phyloP scores from a whole-genome alignment of 805 yeast species.

The Cyberlindnera euphorbiiphila region DNA sequence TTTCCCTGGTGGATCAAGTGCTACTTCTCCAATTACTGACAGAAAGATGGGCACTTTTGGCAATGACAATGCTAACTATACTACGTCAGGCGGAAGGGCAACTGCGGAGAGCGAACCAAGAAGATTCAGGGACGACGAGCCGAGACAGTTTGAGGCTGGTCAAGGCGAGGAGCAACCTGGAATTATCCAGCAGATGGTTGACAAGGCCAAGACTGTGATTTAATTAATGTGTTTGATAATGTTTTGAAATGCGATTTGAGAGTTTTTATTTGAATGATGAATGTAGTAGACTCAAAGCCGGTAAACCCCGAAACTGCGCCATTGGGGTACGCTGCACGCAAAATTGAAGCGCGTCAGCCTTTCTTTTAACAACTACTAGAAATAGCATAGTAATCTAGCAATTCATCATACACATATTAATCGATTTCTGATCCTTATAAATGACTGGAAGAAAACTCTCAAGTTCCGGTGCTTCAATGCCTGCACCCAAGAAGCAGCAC shows the following conservation, averaged over 20 bases:
- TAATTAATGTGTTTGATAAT: slow-evolving; percentile 7
- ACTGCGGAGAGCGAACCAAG: slow-evolving; percentile 1
- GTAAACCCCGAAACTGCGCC: too few relatives aligned
- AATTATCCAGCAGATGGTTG: slow-evolving; percentile 15
- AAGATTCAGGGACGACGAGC: background rate
- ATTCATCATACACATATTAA: too few relatives aligned
- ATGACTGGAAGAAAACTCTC: slow-evolving; percentile 11
- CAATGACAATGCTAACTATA: slow-evolving; percentile 1
- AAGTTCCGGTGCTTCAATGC: background rate
- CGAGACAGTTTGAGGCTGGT: background rate
- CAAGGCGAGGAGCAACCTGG: slow-evolving; percentile 10
- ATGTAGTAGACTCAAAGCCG: too few relatives aligned
- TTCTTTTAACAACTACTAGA: too few relatives aligned
- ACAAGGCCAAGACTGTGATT: slow-evolving; percentile 20
- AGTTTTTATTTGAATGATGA: slow-evolving; percentile 16
- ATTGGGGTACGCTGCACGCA: too few relatives aligned
- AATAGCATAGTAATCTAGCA: too few relatives aligned
- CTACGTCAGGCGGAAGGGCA: background rate
- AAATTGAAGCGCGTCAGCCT: too few relatives aligned
- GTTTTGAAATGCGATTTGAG: too few relatives aligned
- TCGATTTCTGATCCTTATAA: background rate
- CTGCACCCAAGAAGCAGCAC: slow-evolving; percentile 9
- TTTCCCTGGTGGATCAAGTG: slow-evolving; percentile 5
- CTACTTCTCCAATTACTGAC: too few relatives aligned
- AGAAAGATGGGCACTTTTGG: too few relatives aligned